phyloP scores from a whole-genome alignment of 2,329 filamentous ascomycete species.

The Byssochlamys sp. region DNA sequence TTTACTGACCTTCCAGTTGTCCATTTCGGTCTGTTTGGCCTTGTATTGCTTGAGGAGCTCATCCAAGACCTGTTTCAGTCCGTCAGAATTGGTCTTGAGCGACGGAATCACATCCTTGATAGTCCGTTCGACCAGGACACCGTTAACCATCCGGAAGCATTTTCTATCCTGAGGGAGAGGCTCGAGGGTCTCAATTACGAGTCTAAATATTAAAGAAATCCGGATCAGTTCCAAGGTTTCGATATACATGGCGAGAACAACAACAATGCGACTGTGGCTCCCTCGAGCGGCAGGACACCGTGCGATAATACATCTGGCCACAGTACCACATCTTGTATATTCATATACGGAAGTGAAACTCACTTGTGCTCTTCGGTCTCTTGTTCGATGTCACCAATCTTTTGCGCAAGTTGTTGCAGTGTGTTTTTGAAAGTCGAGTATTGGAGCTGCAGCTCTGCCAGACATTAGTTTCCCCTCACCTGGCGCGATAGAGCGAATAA shows the following conservation, averaged over 20 bases:
- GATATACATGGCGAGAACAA: not conserved
- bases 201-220: slow-evolving; percentile 44
- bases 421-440: slow-evolving; percentile 53
- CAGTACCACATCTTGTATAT: not conserved
- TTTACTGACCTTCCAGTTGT: slow-evolving; percentile 84
- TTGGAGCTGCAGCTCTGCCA: slow-evolving; percentile 40
- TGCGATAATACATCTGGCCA: not conserved
- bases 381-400: slow-evolving; percentile 95
- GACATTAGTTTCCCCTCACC: not conserved
- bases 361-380: slow-evolving; percentile 98
- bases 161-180: slow-evolving; percentile 78
- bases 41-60: slow-evolving; percentile 96
- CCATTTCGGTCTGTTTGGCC: slow-evolving; percentile 83
- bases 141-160: slow-evolving; percentile 98
- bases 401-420: slow-evolving; percentile 85
- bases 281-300: not conserved
- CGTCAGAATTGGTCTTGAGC: slow-evolving; percentile 85
- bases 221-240: not conserved
- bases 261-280: not conserved
- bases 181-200: slow-evolving; percentile 83
- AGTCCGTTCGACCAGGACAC: slow-evolving; percentile 85
- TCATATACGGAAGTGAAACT: slow-evolving; percentile 24
- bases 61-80: slow-evolving; percentile 84
- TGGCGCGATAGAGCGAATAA: not conserved
- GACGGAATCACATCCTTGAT: slow-evolving; percentile 86